Conservation (phyloP, 495 filamentous ascomycete genomes). For the Penicillium goetzii region DNA sequence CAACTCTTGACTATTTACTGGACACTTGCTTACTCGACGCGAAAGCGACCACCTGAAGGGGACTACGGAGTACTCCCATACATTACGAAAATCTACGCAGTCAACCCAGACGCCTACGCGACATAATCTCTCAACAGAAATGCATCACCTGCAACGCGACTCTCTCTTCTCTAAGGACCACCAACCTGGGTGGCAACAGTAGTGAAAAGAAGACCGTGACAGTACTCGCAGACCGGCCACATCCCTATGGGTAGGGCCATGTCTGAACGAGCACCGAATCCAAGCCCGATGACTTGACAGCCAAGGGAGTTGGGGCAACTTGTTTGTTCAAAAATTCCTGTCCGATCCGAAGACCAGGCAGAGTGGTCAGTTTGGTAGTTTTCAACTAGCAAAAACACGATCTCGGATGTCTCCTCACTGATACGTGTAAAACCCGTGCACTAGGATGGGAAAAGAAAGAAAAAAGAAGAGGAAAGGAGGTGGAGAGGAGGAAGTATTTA, state of each 20-base stretch:
- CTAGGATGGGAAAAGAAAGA: slow-evolving; percentile 54
- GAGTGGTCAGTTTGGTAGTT: slow-evolving; percentile 58
- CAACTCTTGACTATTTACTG: neutral
- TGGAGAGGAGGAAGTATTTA: slow-evolving; percentile 27
- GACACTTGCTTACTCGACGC: neutral
- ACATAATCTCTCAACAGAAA: no score
- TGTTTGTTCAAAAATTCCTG: slow-evolving; percentile 56
- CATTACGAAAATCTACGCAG: no score
- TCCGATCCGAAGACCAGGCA: slow-evolving; percentile 48
- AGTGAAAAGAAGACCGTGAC: slow-evolving; percentile 51
- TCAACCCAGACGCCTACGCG: no score
- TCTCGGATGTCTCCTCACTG: slow-evolving; percentile 63
- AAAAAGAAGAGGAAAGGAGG: slow-evolving; percentile 37
- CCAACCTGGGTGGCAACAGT: slow-evolving; percentile 44
- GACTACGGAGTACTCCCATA: no score
- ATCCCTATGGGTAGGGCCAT: neutral
- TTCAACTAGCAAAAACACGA: slow-evolving; percentile 65
- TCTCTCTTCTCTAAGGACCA: slow-evolving; percentile 53
- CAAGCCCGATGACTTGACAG: slow-evolving; percentile 25
- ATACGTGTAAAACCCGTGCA: slow-evolving; percentile 61
- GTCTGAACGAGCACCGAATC: slow-evolving; percentile 19
- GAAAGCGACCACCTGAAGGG: neutral
- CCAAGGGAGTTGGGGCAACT: slow-evolving; percentile 35
- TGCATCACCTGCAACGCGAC: neutral
- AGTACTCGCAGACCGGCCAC: slow-evolving; percentile 12